A percentile compares a stretch with the other conserved stretches of the same genome.
These are phyloP conservation scores for Phytophthora hibernalis DNA, from an alignment of 352 stramenopile genomes.

Conservation along the genomic window DNA sequence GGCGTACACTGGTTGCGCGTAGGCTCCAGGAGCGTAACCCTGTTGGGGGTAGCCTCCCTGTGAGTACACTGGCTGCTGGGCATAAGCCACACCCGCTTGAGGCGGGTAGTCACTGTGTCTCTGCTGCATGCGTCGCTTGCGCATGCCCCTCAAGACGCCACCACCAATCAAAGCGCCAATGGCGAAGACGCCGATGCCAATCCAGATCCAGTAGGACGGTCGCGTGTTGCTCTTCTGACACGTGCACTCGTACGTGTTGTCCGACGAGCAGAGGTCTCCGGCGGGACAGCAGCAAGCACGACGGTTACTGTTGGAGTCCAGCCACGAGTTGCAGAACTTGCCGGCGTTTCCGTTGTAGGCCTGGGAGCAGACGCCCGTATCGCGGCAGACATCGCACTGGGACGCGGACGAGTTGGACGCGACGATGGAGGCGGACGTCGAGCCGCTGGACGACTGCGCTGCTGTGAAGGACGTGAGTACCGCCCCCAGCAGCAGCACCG, in stretches of 20 bases:
- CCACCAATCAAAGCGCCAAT: conserved; percentile 41
- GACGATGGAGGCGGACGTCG: conserved; percentile 1
- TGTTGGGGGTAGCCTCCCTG: conserved; percentile 43
- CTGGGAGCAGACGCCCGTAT: conserved; percentile 45
- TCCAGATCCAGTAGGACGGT: conserved; percentile 43
- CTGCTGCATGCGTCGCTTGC: conserved; percentile 45
- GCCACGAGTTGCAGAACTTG: conserved; percentile 63
- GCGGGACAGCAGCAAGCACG: conserved; percentile 63
- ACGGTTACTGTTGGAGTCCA: conserved; percentile 45
- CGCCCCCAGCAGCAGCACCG: conserved; percentile 11
- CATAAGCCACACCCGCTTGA: conserved; percentile 14
- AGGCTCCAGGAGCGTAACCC: conserved; percentile 41
- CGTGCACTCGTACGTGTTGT: conserved; percentile 54
- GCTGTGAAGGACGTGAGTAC: background rate
- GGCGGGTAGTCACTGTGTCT: conserved; percentile 23
- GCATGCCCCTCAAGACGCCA: conserved; percentile 43
- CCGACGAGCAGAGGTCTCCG: conserved; percentile 44
- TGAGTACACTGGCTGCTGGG: conserved; percentile 41
- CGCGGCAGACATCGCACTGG: conserved; percentile 56
- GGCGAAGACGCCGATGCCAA: conserved; percentile 39
- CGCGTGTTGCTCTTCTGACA: conserved; percentile 35
- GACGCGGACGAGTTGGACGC: conserved; percentile 11
- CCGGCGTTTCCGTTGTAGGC: conserved; percentile 54
- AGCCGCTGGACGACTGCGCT: conserved; percentile 6
- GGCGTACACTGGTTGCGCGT: conserved; percentile 50